Evolutionary conservation across 495 filamentous ascomycete species (phyloP).

Genomic region (Cercophora samala): DNA sequence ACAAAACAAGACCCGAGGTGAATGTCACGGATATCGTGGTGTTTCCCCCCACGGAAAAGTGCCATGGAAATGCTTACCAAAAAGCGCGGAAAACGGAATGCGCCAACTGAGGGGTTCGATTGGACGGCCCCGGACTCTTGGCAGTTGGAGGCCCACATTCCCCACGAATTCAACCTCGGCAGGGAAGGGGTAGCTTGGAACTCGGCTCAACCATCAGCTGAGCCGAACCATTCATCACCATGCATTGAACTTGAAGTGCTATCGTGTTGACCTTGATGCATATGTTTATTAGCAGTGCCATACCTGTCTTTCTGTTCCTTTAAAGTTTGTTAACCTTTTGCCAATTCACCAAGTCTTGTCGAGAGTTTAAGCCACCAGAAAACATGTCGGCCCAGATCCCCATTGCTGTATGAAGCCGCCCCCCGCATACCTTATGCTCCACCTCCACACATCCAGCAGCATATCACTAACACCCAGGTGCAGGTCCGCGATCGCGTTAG

Average conservation of each 20-base stretch:
- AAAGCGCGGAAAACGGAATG: background rate
- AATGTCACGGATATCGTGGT: background rate
- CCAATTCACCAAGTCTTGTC: background rate
- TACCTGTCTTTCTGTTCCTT: background rate
- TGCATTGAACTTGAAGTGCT: constrained; percentile 10
- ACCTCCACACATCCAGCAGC: background rate
- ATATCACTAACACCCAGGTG: constrained; percentile 28
- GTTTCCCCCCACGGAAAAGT: background rate
- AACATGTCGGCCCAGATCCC: constrained; percentile 67
- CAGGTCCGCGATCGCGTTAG: constrained; percentile 62
- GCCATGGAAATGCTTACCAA: background rate
- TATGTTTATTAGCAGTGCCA: constrained; percentile 2
- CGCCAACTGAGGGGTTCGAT: background rate
- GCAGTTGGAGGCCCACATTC: constrained; percentile 17
- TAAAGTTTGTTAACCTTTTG: background rate
- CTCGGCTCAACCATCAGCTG: background rate
- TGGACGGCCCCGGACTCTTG: background rate
- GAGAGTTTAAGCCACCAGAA: background rate
- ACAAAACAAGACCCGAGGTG: background rate
- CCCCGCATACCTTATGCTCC: background rate
- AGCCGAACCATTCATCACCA: background rate
- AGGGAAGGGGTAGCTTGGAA: constrained; percentile 10
- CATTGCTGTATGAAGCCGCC: constrained; percentile 54
- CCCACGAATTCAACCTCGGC: constrained; percentile 26
- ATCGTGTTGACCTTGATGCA: background rate